Percentiles rank a stretch among this genome's conserved stretches.
phyloP scores from a whole-genome alignment of 805 yeast species.

The Monosporozyma aerobia region DNA sequence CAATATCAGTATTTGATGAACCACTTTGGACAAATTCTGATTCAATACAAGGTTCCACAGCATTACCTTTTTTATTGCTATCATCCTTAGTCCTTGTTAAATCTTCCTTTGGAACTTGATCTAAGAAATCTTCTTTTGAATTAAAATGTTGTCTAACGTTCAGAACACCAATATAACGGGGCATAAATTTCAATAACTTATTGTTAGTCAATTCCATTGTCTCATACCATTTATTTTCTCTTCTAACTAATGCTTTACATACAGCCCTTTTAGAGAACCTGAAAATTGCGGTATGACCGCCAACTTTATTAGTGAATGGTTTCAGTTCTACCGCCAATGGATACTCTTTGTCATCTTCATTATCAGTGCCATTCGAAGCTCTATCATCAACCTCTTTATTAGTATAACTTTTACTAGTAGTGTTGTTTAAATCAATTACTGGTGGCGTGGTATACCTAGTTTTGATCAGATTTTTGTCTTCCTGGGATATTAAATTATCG shows the following conservation, averaged over 20 bases:
- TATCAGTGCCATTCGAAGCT: conserved; percentile 17
- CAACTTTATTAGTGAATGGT: conserved; percentile 90
- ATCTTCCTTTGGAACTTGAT: conserved; percentile 8
- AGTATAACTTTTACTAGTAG: not conserved
- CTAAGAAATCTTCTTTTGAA: conserved; percentile 20
- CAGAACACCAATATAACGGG: conserved; percentile 86
- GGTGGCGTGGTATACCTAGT: not conserved
- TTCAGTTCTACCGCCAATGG: conserved; percentile 80
- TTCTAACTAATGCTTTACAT: conserved; percentile 82
- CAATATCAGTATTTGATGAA: not conserved
- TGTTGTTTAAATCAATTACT: not conserved
- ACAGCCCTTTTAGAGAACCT: conserved; percentile 86
- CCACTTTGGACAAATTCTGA: conserved; percentile 2
- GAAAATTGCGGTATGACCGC: conserved; percentile 97
- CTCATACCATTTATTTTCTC: conserved; percentile 91
- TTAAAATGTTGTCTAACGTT: conserved; percentile 70
- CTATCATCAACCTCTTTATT: conserved; percentile 8
- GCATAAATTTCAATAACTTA: conserved; percentile 77
- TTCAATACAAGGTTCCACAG: not conserved
- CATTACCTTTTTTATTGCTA: conserved; percentile 2
- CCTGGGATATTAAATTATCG: not conserved
- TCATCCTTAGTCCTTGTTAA: conserved; percentile 9
- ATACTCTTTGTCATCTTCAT: conserved; percentile 33
- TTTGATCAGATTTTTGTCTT: not conserved
- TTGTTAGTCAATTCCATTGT: conserved; percentile 71